These are phyloP conservation scores for Aspergillus hancockii DNA, from an alignment of 495 filamentous ascomycete genomes.

Conservation along the genomic window DNA sequence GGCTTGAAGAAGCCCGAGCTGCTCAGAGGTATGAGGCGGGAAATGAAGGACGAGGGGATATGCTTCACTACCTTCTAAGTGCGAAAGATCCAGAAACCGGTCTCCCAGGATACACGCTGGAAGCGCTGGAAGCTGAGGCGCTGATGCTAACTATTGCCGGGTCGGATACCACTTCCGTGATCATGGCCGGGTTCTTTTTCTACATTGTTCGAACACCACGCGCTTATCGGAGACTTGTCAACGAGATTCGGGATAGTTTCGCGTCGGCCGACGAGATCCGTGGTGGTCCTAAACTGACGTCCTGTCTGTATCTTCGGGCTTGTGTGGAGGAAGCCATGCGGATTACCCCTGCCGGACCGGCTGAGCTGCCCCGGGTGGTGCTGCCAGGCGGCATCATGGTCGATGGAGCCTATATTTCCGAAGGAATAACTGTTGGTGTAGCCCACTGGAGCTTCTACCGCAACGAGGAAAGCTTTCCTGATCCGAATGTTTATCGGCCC, in stretches of 20 bases:
- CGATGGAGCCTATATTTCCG: constrained; percentile 41
- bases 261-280: constrained; percentile 24
- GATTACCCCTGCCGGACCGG: constrained; percentile 50
- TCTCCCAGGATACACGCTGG: constrained; percentile 3
- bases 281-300: constrained; percentile 38
- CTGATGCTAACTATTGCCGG: constrained; percentile 15
- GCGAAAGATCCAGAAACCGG: constrained; percentile 12
- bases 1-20: neutral
- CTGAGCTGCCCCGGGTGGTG: constrained; percentile 48
- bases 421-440: constrained; percentile 20
- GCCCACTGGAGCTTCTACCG: constrained; percentile 14
- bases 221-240: constrained; percentile 19
- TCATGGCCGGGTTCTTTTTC: constrained; percentile 25
- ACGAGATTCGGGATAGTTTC: constrained; percentile 37
- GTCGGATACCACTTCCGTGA: constrained; percentile 11
- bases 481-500: constrained; percentile 9
- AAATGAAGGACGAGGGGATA: neutral
- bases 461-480: constrained; percentile 5
- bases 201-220: constrained; percentile 32
- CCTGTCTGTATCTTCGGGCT: constrained; percentile 26
- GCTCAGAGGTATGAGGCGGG: too few species aligned
- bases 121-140: constrained; percentile 11
- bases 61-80: constrained; percentile 10
- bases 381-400: constrained; percentile 46
- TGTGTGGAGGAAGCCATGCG: constrained; percentile 67